These are phyloP conservation scores for Inga oerstediana DNA, from an alignment of 306 rosid species.

Conservation along the genomic window DNA sequence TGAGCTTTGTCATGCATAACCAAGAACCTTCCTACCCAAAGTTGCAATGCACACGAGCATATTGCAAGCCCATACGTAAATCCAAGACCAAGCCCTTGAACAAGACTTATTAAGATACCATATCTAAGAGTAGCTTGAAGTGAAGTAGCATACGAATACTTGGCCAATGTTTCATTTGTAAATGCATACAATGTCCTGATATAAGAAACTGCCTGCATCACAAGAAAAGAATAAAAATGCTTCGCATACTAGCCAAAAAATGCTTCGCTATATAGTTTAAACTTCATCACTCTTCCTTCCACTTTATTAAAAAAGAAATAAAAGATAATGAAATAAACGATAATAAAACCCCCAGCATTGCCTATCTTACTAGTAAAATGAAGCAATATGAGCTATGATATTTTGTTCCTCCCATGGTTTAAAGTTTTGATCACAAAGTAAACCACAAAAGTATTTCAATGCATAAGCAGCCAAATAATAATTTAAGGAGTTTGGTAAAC, in stretches of 20 bases:
- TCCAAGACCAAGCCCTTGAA: conserved; percentile 99
- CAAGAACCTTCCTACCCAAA: conserved; percentile 98
- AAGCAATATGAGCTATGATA: conserved; percentile 9
- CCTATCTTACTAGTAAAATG: conserved; percentile 23
- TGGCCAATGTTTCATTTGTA: conserved; percentile 97
- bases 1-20: conserved; percentile 63
- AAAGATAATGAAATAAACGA: conserved; percentile 27
- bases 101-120: conserved; percentile 98
- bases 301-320: conserved; percentile 14
- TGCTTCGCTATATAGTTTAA: conserved; percentile 29
- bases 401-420: conserved; percentile 1
- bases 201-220: conserved; percentile 92
- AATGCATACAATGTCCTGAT: conserved; percentile 88
- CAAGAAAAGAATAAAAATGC: conserved; percentile 32
- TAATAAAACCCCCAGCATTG: conserved; percentile 4
- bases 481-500: conserved; percentile 11
- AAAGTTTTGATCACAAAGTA: conserved; percentile 22
- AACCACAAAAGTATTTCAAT: conserved; percentile 4
- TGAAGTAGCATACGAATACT: conserved; percentile 97
- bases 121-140: conserved; percentile 98
- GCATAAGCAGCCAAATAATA: conserved; percentile 12
- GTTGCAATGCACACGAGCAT: conserved; percentile 98
- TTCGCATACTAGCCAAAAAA: not conserved
- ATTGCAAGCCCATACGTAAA: conserved; percentile 99
- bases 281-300: conserved; percentile 17